Base-by-base conservation (phyloP, 2,329 filamentous ascomycete genomes). In the Fusarium sp. region DNA sequence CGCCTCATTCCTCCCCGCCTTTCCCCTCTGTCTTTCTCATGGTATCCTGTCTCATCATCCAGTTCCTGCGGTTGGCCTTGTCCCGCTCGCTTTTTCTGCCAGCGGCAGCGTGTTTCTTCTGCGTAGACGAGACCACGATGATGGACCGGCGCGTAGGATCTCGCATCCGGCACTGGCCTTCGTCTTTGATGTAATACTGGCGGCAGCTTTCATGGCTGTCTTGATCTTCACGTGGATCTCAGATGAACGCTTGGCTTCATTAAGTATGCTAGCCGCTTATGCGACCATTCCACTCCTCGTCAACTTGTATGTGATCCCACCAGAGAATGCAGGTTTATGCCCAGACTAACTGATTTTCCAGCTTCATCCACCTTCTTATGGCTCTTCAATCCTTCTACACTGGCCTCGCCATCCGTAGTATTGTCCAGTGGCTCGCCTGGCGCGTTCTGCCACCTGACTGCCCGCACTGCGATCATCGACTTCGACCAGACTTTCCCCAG, bases 261-360 rank as follows among this genome's bases (percentile, higher is more conserved):
- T 81, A 49, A 78, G 76, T 40, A 82, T 82, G 80, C 74, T 83
- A 33, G 80, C 80, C 38, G 78, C 81, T 14, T 83, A 83, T 66
- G 77, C 78, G 13, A 83, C 81, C 5, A 77, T 83, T 18, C 81
- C 81, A 38, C 73, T 83, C 43, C 67, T 83, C 28, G 58, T 78
- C 34, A 82, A 79, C 67, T 81, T 82, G 82, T 83, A 74, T 66
- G 79, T 70, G 39, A 11, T 28, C 13, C 15, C 20, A 43, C 7
- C 26, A 15, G 11, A 20, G 9, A 17, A 14, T 28, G 24, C 15
- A 10, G 15, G 15, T 15, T 31, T 18, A 10, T 22, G 28, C 20
- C 11, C 28, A 28, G 15, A 17, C 64, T 66, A 58, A 68, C 58
- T 18, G 5, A 26, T 5, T 5, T 43, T 17, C 24, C 26, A 83